Evolutionary conservation across 2,329 filamentous ascomycete genomes (phyloP).

Genomic region (Diplodia mutila): DNA sequence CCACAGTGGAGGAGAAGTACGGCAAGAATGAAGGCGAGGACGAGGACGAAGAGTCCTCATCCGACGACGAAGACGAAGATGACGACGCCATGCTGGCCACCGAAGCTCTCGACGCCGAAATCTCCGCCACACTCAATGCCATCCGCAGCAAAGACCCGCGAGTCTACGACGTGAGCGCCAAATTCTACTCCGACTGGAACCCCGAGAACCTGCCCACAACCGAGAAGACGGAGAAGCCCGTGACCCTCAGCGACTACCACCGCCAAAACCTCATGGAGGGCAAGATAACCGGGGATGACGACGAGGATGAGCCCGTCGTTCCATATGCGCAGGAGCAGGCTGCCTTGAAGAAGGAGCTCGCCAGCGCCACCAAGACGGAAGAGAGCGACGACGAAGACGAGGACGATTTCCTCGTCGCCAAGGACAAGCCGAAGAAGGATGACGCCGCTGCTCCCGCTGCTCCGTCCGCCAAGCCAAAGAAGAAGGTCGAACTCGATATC

Average conservation of each 20-base stretch:
- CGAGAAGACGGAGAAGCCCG: conserved; percentile 74
- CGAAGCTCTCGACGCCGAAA: conserved; percentile 81
- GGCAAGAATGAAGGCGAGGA: conserved; percentile 63
- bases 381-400: conserved; percentile 54
- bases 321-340: conserved; percentile 92
- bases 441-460: conserved; percentile 26
- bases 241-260: conserved; percentile 89
- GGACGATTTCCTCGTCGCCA: conserved; percentile 77
- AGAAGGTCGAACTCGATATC: conserved; percentile 60
- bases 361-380: conserved; percentile 64
- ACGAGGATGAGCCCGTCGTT: conserved; percentile 60
- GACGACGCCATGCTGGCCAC: conserved; percentile 88
- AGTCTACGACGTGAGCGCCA: conserved; percentile 79
- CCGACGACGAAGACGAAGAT: conserved; percentile 73
- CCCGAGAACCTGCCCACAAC: conserved; percentile 48
- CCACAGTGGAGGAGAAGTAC: conserved; percentile 85
- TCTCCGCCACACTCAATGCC: conserved; percentile 82
- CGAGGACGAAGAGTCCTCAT: conserved; percentile 56
- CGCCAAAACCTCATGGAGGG: conserved; percentile 84
- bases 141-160: conserved; percentile 89
- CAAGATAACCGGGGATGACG: conserved; percentile 61
- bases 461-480: conserved; percentile 38
- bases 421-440: conserved; percentile 47
- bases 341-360: conserved; percentile 74
- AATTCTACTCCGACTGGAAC: conserved; percentile 74